Percentiles rank a stretch among this genome's conserved stretches.
These are phyloP conservation scores for Coffea eugenioides DNA, from an alignment of 257 asterid species.

Conservation along the genomic window DNA sequence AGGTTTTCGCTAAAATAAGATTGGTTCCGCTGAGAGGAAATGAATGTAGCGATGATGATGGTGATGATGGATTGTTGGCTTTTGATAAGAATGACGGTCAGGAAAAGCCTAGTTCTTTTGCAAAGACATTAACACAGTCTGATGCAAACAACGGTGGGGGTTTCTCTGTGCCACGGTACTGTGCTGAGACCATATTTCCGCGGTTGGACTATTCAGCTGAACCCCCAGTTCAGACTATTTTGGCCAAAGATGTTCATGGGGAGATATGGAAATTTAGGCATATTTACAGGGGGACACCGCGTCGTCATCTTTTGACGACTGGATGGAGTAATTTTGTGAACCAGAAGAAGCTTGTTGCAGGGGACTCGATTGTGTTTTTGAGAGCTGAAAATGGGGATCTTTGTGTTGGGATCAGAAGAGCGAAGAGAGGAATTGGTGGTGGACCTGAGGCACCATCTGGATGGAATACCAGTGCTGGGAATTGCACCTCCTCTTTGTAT, in stretches of 20 bases:
- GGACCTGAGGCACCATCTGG: slow-evolving; percentile 55
- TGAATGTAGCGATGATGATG: slow-evolving; percentile 32
- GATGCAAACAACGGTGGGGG: slow-evolving; percentile 88
- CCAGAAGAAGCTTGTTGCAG: slow-evolving; percentile 80
- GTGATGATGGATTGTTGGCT: slow-evolving; percentile 29
- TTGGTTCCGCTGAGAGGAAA: slow-evolving; percentile 42
- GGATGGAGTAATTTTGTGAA: slow-evolving; percentile 88
- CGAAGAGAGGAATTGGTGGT: slow-evolving; percentile 56
- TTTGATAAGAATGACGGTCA: slow-evolving; percentile 41
- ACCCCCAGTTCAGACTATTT: slow-evolving; percentile 76
- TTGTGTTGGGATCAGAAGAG: slow-evolving; percentile 68
- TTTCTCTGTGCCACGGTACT: slow-evolving; percentile 75
- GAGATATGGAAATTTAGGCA: slow-evolving; percentile 71
- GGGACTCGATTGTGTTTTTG: slow-evolving; percentile 74
- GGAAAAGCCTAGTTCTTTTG: slow-evolving; percentile 64
- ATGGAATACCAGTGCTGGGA: slow-evolving; percentile 50
- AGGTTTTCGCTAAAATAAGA: slow-evolving; percentile 61
- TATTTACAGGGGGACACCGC: slow-evolving; percentile 74
- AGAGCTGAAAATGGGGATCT: slow-evolving; percentile 77
- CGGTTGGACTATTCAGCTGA: slow-evolving; percentile 72
- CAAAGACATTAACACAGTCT: slow-evolving; percentile 79
- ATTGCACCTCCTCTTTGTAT: slow-evolving; percentile 25
- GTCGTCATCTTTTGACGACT: slow-evolving; percentile 71
- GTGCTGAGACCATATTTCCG: slow-evolving; percentile 85
- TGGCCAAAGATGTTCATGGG: slow-evolving; percentile 75